A percentile compares a stretch with the other conserved stretches of the same genome.
These are phyloP conservation scores for Macroventuria anomochaeta DNA, from an alignment of 2,329 filamentous ascomycete genomes.

Conservation along the genomic window DNA sequence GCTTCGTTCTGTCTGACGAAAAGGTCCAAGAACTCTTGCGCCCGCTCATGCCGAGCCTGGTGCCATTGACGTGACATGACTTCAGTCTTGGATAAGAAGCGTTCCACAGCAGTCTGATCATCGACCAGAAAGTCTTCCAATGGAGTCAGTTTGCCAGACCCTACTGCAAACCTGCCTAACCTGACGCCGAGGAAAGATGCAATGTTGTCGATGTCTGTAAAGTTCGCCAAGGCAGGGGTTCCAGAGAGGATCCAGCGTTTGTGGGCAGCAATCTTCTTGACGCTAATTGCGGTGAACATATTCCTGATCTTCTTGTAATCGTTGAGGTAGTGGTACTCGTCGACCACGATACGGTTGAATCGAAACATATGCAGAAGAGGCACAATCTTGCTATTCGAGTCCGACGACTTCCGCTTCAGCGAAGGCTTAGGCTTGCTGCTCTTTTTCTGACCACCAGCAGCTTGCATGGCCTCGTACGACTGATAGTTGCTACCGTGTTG, in stretches of 20 bases:
- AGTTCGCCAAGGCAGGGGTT: conserved; percentile 65
- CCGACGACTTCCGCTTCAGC: conserved; percentile 1
- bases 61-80: conserved; percentile 61
- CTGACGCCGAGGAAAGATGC: conserved; percentile 62
- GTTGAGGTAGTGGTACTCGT: conserved; percentile 68
- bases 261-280: conserved; percentile 56
- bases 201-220: conserved; percentile 65
- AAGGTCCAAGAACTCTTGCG: conserved; percentile 62
- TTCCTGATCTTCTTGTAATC: conserved; percentile 42
- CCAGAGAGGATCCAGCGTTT: conserved; percentile 69
- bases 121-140: conserved; percentile 51
- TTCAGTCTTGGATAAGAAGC: conserved; percentile 61
- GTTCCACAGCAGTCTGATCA: conserved; percentile 56
- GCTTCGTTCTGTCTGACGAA: conserved; percentile 57
- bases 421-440: neutral
- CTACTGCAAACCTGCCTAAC: conserved; percentile 62
- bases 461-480: conserved; percentile 22
- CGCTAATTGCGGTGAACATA: conserved; percentile 38
- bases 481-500: conserved; percentile 46
- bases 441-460: neutral
- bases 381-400: neutral
- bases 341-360: conserved; percentile 67
- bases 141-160: conserved; percentile 51
- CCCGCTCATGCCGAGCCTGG: conserved; percentile 56
- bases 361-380: conserved; percentile 64